Conservation (phyloP, 306 rosid species). For the Cucumis sativus region Cucumber_9930_V3 NC_026658.2:16563001-16563500, state of each 20-base stretch:
- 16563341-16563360: background rate
- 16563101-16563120: conserved; percentile 1
- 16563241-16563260: background rate
- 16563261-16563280: background rate
- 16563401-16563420: conserved; percentile 96
- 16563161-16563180: conserved; percentile 61
- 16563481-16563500: conserved; percentile 97
- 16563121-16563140: conserved; percentile 65
- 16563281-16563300: background rate
- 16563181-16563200: conserved; percentile 83
- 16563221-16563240: conserved; percentile 32
- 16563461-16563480: conserved; percentile 99
- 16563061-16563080: background rate
- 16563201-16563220: conserved; percentile 90
- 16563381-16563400: conserved; percentile 2
- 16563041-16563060: background rate
- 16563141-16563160: conserved; percentile 90
- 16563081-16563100: background rate
- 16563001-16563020: background rate
- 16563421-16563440: conserved; percentile 76
- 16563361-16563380: background rate
- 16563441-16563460: conserved; percentile 91
- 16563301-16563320: background rate
- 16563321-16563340: background rate
- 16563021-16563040: background rate